These are phyloP conservation scores for Penicillium goetzii DNA, from an alignment of 495 filamentous ascomycete species.

Conservation along the genomic window DNA sequence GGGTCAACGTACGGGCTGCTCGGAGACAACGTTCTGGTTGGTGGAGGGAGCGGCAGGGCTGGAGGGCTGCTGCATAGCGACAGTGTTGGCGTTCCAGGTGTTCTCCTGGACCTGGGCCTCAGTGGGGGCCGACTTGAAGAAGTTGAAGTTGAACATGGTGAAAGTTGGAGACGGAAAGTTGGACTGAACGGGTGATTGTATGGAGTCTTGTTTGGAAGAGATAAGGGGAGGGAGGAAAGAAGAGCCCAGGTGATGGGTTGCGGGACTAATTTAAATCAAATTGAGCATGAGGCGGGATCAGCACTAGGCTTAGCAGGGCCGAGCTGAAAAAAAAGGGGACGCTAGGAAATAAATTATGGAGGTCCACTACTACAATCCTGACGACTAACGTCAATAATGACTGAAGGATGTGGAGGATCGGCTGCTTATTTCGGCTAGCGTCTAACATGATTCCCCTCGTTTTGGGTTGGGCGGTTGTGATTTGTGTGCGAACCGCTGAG, in stretches of 20 bases:
- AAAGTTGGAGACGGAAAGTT: not conserved
- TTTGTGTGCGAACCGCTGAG: too few relatives aligned
- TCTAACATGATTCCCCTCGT: not conserved
- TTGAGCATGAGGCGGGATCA: not conserved
- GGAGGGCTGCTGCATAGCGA: slow-evolving; percentile 48
- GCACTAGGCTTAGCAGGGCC: slow-evolving; percentile 22
- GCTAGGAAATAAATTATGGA: slow-evolving; percentile 5
- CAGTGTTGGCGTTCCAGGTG: slow-evolving; percentile 43
- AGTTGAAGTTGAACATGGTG: slow-evolving; percentile 47
- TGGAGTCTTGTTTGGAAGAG: not conserved
- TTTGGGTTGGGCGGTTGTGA: not conserved
- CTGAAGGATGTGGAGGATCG: slow-evolving; percentile 30
- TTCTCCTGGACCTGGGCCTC: slow-evolving; percentile 29
- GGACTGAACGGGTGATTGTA: not conserved
- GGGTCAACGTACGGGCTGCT: slow-evolving; percentile 41
- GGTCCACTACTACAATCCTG: not conserved
- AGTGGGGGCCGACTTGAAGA: slow-evolving; percentile 43
- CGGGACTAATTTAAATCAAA: slow-evolving; percentile 20
- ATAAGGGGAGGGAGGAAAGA: not conserved
- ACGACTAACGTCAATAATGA: slow-evolving; percentile 6
- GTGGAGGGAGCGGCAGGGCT: slow-evolving; percentile 39
- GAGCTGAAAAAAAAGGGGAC: slow-evolving; percentile 6
- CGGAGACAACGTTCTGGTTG: slow-evolving; percentile 36
- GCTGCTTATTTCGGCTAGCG: slow-evolving; percentile 10
- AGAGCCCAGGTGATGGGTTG: slow-evolving; percentile 1